Percentiles rank a stretch among this genome's conserved stretches.
phyloP scores from a whole-genome alignment of 768 basidiomycete species.

The Paxillus rubicundulus region DNA sequence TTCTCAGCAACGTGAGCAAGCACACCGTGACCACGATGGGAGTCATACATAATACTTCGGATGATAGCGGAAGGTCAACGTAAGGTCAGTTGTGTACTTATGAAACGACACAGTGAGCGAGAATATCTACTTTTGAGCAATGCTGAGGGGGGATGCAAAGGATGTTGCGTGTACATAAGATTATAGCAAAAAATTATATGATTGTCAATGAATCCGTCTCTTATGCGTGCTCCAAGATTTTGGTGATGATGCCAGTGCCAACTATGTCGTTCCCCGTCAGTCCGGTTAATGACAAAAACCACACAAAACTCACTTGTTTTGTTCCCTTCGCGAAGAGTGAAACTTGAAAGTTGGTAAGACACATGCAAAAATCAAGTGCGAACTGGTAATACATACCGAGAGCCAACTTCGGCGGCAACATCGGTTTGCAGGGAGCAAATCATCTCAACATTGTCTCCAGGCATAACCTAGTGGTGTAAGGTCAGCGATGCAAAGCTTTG shows the following conservation, averaged over 20 bases:
- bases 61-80: not conserved
- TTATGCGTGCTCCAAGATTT: constrained; percentile 56
- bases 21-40: constrained; percentile 2
- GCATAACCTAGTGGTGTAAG: constrained; percentile 68
- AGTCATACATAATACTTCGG: not conserved
- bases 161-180: constrained; percentile 13
- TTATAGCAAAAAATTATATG: constrained; percentile 20
- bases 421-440: constrained; percentile 79
- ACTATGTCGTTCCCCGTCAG: constrained; percentile 44
- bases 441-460: constrained; percentile 96
- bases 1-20: constrained; percentile 1
- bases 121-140: constrained; percentile 8
- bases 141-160: constrained; percentile 25
- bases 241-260: constrained; percentile 92
- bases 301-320: constrained; percentile 71
- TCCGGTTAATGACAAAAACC: not conserved
- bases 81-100: not conserved
- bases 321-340: constrained; percentile 93
- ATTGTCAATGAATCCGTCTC: constrained; percentile 5
- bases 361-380: not conserved
- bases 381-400: constrained; percentile 46
- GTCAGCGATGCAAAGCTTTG: not conserved
- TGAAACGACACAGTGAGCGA: not conserved
- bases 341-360: constrained; percentile 35
- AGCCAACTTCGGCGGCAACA: constrained; percentile 86